Conservation (phyloP, 1,139 yeast genomes). For the Geotrichum aggregatum region DNA sequence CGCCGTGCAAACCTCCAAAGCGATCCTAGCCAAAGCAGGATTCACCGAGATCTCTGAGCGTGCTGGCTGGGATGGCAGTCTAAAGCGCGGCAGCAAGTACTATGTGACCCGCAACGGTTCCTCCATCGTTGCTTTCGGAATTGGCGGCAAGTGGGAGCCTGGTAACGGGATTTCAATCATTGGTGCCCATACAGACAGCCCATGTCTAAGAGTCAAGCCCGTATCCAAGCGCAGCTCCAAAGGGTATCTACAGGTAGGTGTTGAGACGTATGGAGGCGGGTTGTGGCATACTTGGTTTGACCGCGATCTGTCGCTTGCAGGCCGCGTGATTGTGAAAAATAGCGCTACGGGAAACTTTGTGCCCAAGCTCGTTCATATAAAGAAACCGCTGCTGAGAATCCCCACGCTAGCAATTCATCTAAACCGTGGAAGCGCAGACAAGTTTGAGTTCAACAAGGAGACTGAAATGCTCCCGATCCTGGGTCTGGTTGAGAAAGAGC, state of each 20-base stretch:
- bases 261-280: constrained; percentile 94
- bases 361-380: constrained; percentile 70
- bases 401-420: constrained; percentile 95
- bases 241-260: constrained; percentile 86
- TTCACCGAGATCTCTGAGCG: constrained; percentile 73
- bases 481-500: constrained; percentile 52
- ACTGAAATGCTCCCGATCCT: constrained; percentile 82
- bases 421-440: constrained; percentile 67
- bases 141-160: constrained; percentile 68
- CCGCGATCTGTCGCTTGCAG: constrained; percentile 87
- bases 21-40: constrained; percentile 54
- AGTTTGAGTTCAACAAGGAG: constrained; percentile 88
- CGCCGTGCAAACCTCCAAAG: constrained; percentile 67
- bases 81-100: constrained; percentile 61
- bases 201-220: constrained; percentile 89
- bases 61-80: constrained; percentile 60
- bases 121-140: constrained; percentile 79
- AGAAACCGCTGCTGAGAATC: constrained; percentile 80
- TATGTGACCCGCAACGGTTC: constrained; percentile 64
- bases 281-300: constrained; percentile 83
- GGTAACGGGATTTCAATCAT: constrained; percentile 83
- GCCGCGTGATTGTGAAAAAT: constrained; percentile 71
- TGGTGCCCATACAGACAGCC: constrained; percentile 95
- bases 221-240: constrained; percentile 56
- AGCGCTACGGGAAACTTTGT: constrained; percentile 43